phyloP scores from a whole-genome alignment of 805 yeast species.

The Ogataea pilisensis region DNA sequence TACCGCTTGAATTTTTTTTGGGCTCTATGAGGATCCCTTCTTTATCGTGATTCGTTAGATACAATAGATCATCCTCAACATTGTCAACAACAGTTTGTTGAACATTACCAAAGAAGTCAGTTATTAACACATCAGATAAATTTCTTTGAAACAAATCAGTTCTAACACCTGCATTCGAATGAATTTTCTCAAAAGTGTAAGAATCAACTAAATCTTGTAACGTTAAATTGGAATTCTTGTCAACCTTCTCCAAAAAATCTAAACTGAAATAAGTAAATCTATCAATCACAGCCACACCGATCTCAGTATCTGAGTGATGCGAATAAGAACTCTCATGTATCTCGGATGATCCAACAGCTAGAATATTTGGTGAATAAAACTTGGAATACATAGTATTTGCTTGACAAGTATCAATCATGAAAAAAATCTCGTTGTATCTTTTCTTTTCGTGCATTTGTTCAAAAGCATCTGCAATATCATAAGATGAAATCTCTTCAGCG shows the following conservation, averaged over 20 bases:
- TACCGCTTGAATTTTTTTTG: too few species aligned
- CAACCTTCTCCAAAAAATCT: constrained; percentile 78
- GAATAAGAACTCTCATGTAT: constrained; percentile 89
- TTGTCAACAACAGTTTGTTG: constrained; percentile 65
- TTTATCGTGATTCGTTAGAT: constrained; percentile 33
- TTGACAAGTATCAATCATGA: constrained; percentile 98
- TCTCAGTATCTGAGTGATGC: constrained; percentile 91
- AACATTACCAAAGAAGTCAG: constrained; percentile 93
- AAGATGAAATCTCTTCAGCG: constrained; percentile 93
- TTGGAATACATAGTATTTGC: constrained; percentile 96
- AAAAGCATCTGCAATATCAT: constrained; percentile 96
- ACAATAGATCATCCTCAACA: constrained; percentile 45
- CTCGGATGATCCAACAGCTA: constrained; percentile 89
- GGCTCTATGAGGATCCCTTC: constrained; percentile 17
- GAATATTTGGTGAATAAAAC: constrained; percentile 85
- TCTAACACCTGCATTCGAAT: constrained; percentile 90
- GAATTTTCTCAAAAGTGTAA: constrained; percentile 80
- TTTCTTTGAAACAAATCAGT: constrained; percentile 72
- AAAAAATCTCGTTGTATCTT: constrained; percentile 89
- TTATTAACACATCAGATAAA: constrained; percentile 63
- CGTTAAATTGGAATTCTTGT: constrained; percentile 69
- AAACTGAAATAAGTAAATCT: constrained; percentile 90
- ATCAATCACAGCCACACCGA: constrained; percentile 97
- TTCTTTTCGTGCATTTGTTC: constrained; percentile 96
- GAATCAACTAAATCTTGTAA: constrained; percentile 80